Percentiles rank a stretch among this genome's conserved stretches.
phyloP scores from a whole-genome alignment of 306 rosid species.

The Corylus avellana region DNA sequence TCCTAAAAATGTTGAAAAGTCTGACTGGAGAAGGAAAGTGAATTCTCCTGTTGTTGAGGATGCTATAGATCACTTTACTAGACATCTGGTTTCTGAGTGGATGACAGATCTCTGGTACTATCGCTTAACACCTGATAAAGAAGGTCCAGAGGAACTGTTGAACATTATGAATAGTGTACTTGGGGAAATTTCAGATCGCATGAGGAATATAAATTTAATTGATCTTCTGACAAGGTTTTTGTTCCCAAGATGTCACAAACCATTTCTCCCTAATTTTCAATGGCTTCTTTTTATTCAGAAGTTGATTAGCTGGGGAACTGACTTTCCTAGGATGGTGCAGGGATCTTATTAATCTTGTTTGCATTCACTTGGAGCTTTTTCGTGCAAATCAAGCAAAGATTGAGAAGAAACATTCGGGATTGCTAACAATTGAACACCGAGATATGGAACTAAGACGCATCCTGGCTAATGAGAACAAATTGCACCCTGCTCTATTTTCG shows the following conservation, averaged over 20 bases:
- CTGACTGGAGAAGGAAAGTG: conserved; percentile 87
- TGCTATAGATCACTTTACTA: conserved; percentile 79
- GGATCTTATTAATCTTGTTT: conserved; percentile 80
- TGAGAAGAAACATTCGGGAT: conserved; percentile 49
- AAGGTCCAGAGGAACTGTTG: conserved; percentile 91
- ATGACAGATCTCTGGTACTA: conserved; percentile 94
- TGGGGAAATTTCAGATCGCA: conserved; percentile 86
- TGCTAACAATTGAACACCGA: conserved; percentile 59
- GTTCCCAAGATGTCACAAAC: conserved; percentile 21
- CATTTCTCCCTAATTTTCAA: conserved; percentile 9
- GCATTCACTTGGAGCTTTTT: conserved; percentile 87
- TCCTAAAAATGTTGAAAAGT: conserved; percentile 54
- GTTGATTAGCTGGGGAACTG: conserved; percentile 40
- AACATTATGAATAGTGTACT: conserved; percentile 67
- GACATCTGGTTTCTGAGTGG: conserved; percentile 93
- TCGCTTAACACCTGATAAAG: conserved; percentile 83
- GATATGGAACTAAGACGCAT: conserved; percentile 66
- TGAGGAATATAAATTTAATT: conserved; percentile 85
- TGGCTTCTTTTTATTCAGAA: conserved; percentile 13
- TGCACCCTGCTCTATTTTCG: conserved; percentile 98
- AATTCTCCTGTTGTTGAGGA: conserved; percentile 91
- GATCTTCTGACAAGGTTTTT: conserved; percentile 87
- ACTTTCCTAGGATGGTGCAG: conserved; percentile 50
- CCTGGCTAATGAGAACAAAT: conserved; percentile 75
- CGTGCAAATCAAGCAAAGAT: conserved; percentile 77